These are phyloP conservation scores for Cruciata laevipes DNA, from an alignment of 257 asterid genomes.

Conservation along the genomic window DNA sequence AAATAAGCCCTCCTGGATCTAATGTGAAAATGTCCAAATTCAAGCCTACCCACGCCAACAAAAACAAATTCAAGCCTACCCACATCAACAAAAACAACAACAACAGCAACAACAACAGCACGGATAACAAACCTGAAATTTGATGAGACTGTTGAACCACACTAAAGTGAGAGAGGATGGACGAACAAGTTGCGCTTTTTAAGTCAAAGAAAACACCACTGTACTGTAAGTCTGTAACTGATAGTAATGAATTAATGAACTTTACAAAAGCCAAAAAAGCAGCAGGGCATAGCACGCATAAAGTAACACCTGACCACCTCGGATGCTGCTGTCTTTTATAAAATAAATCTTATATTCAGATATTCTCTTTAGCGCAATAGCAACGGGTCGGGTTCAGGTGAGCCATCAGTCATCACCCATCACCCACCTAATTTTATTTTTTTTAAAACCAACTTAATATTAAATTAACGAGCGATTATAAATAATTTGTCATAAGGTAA, in stretches of 20 bases:
- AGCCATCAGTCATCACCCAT: no score
- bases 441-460: no score
- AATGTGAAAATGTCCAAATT: constrained; percentile 5
- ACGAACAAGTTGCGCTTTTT: background rate
- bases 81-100: background rate
- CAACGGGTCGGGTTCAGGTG: no score
- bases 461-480: no score
- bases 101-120: no score
- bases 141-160: constrained; percentile 7
- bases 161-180: constrained; percentile 8
- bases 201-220: background rate
- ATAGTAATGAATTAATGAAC: background rate
- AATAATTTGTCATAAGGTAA: no score
- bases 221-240: no score
- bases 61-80: constrained; percentile 3
- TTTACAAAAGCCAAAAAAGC: constrained; percentile 17
- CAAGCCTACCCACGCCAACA: background rate
- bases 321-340: no score
- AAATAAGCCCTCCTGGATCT: constrained; percentile 10
- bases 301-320: background rate
- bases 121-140: background rate
- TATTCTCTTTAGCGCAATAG: no score
- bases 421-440: no score
- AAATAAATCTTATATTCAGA: no score
- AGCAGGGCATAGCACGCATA: background rate